Base-by-base conservation (phyloP, 2,329 filamentous ascomycete species). In the Penicillium psychrosexuale region DNA sequence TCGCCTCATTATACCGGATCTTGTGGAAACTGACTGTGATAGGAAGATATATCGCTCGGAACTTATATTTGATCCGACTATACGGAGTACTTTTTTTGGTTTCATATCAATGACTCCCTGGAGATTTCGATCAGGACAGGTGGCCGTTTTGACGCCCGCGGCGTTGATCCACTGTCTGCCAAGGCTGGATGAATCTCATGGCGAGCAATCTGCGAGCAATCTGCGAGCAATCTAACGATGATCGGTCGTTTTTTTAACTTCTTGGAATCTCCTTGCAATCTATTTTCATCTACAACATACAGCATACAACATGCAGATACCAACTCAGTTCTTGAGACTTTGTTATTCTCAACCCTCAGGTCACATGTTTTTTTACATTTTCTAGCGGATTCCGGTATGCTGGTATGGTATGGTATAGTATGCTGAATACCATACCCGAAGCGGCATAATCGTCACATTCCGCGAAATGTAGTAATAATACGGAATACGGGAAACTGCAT, bases 121-220 rank as follows among this genome's bases (percentile, higher is more conserved):
- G 36, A 38, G 46, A 61, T 61, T 56, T 40, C 34, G 30, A 53
- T 57, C 42, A 59, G 61, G 55, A 65, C 60, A 62, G 48, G 62
- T 65, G 62, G 58, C 58, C 60, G 43, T 57, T 62, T 61, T 27
- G 54, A 51, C 55, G 56, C 49, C 53, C 47, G 42, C 47, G 42
- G 51, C 19, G 51, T 46, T 51, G 53, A 54, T 57, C 61, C 60
- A 59, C 57, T 8, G 4, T 36, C 57, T 45, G 59, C 62, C 62
- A 63, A 65, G 59, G 33, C 56, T 48, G 24, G 59, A 63, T 47
- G 50, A 60, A 59, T 63, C 61, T 60, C 54, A 63, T 47, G 56
- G 56, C 49, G 56, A 59, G 60, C 61, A 39, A 53, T 28, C 17
- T 33, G 11, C 49, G 56, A 59, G 60, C 61, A 39, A 53, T 28